A percentile compares a stretch with the other conserved stretches of the same genome.
phyloP scores from a whole-genome alignment of 2,329 filamentous ascomycete species.

The Diaporthe amygdali region DNA sequence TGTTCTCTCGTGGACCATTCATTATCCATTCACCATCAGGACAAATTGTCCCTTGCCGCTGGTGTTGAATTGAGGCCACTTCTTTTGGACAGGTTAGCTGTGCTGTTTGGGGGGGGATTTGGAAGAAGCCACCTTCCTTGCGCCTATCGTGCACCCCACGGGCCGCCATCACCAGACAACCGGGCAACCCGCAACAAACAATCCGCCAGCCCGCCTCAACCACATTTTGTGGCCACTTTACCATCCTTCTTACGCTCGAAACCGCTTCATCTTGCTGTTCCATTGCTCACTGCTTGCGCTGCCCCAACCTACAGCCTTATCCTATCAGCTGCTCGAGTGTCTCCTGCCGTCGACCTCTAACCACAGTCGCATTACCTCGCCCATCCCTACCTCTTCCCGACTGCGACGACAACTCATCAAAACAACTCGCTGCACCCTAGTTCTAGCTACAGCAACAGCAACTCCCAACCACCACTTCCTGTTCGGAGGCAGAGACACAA shows the following conservation, averaged over 20 bases:
- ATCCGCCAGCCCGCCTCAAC: background rate
- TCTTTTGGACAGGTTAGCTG: background rate
- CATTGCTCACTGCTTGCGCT: background rate
- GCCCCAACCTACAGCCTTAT: background rate
- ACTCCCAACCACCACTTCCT: background rate
- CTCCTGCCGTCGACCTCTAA: background rate
- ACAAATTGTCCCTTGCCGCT: background rate
- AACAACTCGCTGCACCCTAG: conserved; percentile 10
- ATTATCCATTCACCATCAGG: background rate
- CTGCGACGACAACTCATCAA: conserved; percentile 18
- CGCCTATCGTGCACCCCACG: conserved; percentile 4
- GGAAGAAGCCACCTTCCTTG: conserved; percentile 23
- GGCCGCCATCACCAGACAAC: conserved; percentile 8
- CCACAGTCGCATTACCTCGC: background rate
- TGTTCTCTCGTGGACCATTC: too few relatives aligned
- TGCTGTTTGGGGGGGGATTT: too few relatives aligned
- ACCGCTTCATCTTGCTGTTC: background rate
- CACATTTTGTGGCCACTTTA: background rate
- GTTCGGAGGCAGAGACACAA: background rate
- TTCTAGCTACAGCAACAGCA: background rate
- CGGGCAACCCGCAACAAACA: background rate
- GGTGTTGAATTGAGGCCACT: background rate
- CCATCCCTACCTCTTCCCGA: conserved; percentile 4
- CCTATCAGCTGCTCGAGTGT: background rate
- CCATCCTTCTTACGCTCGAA: background rate